Conservation (phyloP, 169 alveolate species). For the Plasmodium malariae region DNA sequence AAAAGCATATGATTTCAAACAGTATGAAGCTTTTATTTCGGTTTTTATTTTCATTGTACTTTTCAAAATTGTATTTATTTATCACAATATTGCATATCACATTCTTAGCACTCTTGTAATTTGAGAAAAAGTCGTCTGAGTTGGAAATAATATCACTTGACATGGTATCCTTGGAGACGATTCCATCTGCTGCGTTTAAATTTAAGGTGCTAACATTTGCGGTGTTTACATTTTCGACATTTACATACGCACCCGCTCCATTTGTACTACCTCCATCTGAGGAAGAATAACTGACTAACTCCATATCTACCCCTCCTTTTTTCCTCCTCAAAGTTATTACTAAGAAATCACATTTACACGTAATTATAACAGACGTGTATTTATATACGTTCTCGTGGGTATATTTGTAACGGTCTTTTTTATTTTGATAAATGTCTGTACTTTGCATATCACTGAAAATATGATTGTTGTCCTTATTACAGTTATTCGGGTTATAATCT, state of each 20-base stretch:
- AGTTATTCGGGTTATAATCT: no score
- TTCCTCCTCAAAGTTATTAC: slow-evolving; percentile 21
- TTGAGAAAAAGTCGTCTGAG: slow-evolving; percentile 36
- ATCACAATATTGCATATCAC: slow-evolving; percentile 16
- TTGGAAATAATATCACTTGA: no score
- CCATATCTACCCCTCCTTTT: slow-evolving; percentile 12
- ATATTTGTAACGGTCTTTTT: neutral
- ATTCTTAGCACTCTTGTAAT: neutral
- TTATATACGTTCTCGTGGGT: neutral
- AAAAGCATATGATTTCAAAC: slow-evolving; percentile 51
- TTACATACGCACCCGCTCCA: neutral
- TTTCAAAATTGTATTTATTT: slow-evolving; percentile 55
- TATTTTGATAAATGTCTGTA: no score
- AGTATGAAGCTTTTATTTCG: slow-evolving; percentile 14
- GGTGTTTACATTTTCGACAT: neutral
- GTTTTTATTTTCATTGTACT: slow-evolving; percentile 17
- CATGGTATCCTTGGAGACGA: no score
- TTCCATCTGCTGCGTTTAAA: no score
- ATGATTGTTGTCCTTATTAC: no score
- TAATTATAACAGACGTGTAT: slow-evolving; percentile 19
- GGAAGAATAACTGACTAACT: slow-evolving; percentile 32
- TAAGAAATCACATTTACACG: slow-evolving; percentile 30
- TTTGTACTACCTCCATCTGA: neutral
- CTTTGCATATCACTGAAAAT: no score
- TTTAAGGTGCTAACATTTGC: no score